These are phyloP conservation scores for Lentinus polychrous DNA, from an alignment of 1,284 basidiomycete genomes.

Conservation along the genomic window DNA sequence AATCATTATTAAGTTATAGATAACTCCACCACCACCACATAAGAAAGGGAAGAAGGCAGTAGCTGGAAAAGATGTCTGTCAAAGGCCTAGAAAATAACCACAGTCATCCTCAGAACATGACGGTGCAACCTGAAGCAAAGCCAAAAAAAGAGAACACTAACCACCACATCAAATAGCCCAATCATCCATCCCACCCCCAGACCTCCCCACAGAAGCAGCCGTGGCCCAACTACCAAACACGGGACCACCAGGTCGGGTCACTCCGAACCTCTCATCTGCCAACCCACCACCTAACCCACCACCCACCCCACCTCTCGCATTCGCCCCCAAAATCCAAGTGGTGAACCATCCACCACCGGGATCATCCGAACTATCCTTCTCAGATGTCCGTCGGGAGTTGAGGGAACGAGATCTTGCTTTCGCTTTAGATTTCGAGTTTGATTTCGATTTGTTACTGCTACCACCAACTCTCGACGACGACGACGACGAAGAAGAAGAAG, in stretches of 20 bases:
- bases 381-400: background rate
- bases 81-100: too few relatives aligned
- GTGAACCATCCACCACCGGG: constrained; percentile 5
- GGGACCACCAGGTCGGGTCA: background rate
- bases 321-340: constrained; percentile 4
- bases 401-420: background rate
- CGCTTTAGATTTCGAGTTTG: background rate
- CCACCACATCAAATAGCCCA: constrained; percentile 6
- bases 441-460: background rate
- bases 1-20: too few relatives aligned
- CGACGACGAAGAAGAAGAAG: background rate
- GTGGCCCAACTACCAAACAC: too few relatives aligned
- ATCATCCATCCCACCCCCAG: constrained; percentile 5
- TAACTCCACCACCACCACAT: too few relatives aligned
- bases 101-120: too few relatives aligned
- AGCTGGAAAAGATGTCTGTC: too few relatives aligned
- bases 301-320: background rate
- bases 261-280: background rate
- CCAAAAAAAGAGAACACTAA: too few relatives aligned
- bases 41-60: too few relatives aligned
- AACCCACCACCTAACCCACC: background rate
- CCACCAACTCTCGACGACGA: background rate
- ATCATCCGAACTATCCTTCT: background rate
- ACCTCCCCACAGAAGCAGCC: background rate
- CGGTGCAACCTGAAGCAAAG: too few relatives aligned